Evolutionary conservation across 2,329 filamentous ascomycete genomes (phyloP).

Genomic region (Dactylellina parvicollis): DNA sequence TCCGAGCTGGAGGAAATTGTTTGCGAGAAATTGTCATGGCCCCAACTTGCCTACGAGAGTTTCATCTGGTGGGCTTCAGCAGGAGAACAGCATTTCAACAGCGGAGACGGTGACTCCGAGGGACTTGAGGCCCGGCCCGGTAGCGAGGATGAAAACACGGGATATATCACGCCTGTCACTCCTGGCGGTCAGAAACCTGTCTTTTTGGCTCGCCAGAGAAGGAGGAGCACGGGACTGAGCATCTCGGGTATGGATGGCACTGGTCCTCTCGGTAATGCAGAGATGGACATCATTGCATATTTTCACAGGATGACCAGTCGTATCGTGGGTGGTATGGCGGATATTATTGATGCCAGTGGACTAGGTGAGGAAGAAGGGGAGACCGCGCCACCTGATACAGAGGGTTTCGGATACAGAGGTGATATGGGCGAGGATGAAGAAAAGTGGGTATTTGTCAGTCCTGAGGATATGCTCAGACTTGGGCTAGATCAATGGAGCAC

Average conservation of each 20-base stretch:
- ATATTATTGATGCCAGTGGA: constrained; percentile 67
- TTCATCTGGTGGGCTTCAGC: constrained; percentile 93
- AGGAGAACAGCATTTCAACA: constrained; percentile 74
- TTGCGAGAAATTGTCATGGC: constrained; percentile 72
- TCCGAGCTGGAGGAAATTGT: constrained; percentile 64
- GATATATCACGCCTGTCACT: constrained; percentile 41
- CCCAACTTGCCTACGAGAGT: constrained; percentile 78
- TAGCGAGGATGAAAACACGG: constrained; percentile 54
- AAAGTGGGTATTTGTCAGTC: constrained; percentile 68
- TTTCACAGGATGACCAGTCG: constrained; percentile 79
- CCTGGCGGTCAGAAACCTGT: constrained; percentile 48
- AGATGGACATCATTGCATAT: constrained; percentile 80
- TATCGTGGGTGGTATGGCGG: constrained; percentile 71
- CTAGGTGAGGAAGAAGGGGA: constrained; percentile 60
- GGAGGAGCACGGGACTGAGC: constrained; percentile 47
- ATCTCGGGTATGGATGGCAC: constrained; percentile 51
- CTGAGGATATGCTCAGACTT: constrained; percentile 74
- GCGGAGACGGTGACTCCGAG: constrained; percentile 59
- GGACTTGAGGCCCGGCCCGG: constrained; percentile 58
- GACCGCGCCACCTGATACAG: constrained; percentile 34
- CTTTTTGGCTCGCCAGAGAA: constrained; percentile 46
- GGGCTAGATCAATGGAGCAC: constrained; percentile 82
- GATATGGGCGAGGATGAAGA: constrained; percentile 43
- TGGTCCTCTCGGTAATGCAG: constrained; percentile 64
- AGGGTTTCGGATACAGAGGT: constrained; percentile 51